Base-by-base conservation (phyloP, 2,329 filamentous ascomycete species). In the Myrmaecium sp. region DNA sequence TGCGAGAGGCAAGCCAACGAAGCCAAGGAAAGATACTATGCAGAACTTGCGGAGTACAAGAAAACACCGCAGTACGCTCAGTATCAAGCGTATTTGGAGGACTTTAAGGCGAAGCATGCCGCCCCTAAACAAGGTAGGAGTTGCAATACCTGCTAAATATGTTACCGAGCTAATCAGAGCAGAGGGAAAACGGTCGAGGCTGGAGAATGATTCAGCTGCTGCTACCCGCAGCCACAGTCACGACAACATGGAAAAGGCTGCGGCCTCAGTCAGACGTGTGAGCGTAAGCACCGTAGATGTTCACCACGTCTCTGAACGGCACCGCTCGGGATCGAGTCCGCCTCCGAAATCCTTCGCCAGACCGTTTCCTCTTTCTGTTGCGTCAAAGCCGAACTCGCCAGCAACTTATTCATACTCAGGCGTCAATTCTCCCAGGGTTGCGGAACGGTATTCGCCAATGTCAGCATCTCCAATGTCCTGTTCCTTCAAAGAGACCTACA, bases 11-110 rank as follows among this genome's bases (percentile, higher is more conserved):
- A 78, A 42, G 78, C 79, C 14, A 72, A 74, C 32, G 52, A 63
- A 10, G 74, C 74, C 14, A 86, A 86, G 50, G 77, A 84, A 37
- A 75, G 64, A 37, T 86, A 82, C 44, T 76, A 77, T 36, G 59
- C 64, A n/a, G 69, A 79, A 35, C 57, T 84, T 33, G 58, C 64
- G 24, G 67, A 76, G 36, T 86, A 86, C 48, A 84, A 84, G 46
- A 81, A 81, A 50, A 84, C 78, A 1, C 43, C 64, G 5, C 62
- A 74, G 26, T 82, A 72, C 43, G 66, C 61, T 30, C 64, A 69
- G 27, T 84, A 86, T 36, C 60, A 66, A 32, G 62, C 69, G 22
- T 89, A 89, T 44, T 55, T 86, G 13, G 64, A 69, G 17, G 78
- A 84, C 1, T 86, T 89, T 55, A 83, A 77, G 43, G 67, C 72